Base-by-base conservation (phyloP, 2,329 filamentous ascomycete genomes). In the Acephala macrosclerotiorum region DNA sequence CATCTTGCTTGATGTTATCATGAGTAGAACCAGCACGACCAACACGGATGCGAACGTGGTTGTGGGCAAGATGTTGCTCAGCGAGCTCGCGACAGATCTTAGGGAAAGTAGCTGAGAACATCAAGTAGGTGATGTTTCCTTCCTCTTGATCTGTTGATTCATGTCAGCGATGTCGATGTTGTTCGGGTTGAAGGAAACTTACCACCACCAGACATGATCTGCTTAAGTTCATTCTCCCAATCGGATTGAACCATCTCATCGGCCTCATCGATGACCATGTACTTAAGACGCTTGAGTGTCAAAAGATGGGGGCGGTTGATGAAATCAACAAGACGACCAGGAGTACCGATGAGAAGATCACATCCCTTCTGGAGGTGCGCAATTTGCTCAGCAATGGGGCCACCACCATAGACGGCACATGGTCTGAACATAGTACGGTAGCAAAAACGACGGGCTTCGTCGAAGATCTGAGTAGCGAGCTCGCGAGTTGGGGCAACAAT, bases 41-140 rank as follows among this genome's bases (percentile, higher is more conserved):
- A 69, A 98, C 91, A 51, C 89, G 91, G 77, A 99, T 89, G 25
- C 91, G 92, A 59, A 96, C 84, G 73, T 93, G 89, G 49, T 92
- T 88, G 12, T 87, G 82, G 0, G 90, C 83, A 64, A 99, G 87
- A 74, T 94, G 92, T 33, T 91, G 84, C 65, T 87, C 89, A 12
- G 94, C 95, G 16, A 98, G 80, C 26, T 90, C 84, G 35, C 94
- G 92, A 69, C 92, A 88, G 0, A 81, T 82, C 80, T 91, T 94
- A 47, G 94, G 93, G 79, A 99, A 98, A 0, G 96, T 98, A 0
- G 96, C 96, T 0, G 94, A 97, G 78, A 98, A 98, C 81, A 99
- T 91, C 79, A 97, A 84, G 77, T 89, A 90, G 63, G 84, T 86
- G 72, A 89, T 80, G 68, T 86, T 85, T 2, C 85, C 93, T 64